Evolutionary conservation across 345 rosid genomes (phyloP).

Genomic region (Gossypium bickii): DNA sequence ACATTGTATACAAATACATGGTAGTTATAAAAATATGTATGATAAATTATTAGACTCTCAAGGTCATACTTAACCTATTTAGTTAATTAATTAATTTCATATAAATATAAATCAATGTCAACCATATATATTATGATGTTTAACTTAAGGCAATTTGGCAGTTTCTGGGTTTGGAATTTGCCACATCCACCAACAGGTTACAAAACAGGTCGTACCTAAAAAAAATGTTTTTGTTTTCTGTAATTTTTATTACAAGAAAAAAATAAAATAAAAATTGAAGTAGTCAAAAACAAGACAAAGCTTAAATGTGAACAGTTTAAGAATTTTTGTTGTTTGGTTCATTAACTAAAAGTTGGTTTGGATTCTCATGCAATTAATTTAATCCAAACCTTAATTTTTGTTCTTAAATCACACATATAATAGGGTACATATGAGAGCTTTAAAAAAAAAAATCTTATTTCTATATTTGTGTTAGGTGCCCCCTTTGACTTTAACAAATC

Average conservation of each 20-base stretch:
- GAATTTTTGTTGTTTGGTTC: background rate
- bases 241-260: too few species aligned
- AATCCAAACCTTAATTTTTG: background rate
- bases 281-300: background rate
- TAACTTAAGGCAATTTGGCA: background rate
- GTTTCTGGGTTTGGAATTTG: background rate
- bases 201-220: background rate
- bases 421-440: background rate
- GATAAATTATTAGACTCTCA: background rate
- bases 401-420: background rate
- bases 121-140: background rate
- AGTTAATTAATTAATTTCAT: background rate
- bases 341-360: background rate
- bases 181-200: background rate
- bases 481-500: slow-evolving; percentile 5
- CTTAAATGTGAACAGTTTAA: slow-evolving; percentile 5
- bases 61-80: background rate
- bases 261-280: background rate
- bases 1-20: too few species aligned
- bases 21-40: background rate
- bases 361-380: background rate
- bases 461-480: background rate
- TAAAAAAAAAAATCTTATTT: background rate
- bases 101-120: background rate
- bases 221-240: background rate